Percentiles rank a stretch among this genome's conserved stretches.
phyloP scores from a whole-genome alignment of 2,329 filamentous ascomycete species.

The Monosporascus sp. region DNA sequence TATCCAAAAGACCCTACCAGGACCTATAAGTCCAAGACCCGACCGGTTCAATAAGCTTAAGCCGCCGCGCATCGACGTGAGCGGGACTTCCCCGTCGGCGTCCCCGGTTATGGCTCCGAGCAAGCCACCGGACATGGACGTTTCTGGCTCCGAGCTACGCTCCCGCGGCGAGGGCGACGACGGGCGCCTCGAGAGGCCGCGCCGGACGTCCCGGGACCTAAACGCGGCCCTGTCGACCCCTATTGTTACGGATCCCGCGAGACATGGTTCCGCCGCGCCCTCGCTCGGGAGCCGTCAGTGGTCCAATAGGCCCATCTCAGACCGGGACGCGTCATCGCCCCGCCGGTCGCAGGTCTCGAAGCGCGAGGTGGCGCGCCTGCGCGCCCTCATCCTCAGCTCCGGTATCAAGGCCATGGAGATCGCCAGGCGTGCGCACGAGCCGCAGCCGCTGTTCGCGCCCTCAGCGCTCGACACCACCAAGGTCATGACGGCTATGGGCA shows the following conservation, averaged over 20 bases:
- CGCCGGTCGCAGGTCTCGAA: slow-evolving; percentile 47
- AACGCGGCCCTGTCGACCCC: slow-evolving; percentile 28
- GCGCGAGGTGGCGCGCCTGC: slow-evolving; percentile 75
- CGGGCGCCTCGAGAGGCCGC: slow-evolving; percentile 20
- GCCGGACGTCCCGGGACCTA: slow-evolving; percentile 30
- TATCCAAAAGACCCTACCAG: slow-evolving; percentile 15
- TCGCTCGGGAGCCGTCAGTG: slow-evolving; percentile 33
- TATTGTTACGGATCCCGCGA: not conserved
- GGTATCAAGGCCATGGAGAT: slow-evolving; percentile 90
- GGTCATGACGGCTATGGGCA: not conserved
- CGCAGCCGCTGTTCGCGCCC: slow-evolving; percentile 31
- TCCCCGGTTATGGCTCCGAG: slow-evolving; percentile 22
- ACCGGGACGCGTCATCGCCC: slow-evolving; percentile 32
- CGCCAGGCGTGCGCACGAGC: slow-evolving; percentile 54
- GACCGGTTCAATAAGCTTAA: slow-evolving; percentile 44
- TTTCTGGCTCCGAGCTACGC: slow-evolving; percentile 34
- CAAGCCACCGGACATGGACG: slow-evolving; percentile 26
- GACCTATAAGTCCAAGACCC: slow-evolving; percentile 35
- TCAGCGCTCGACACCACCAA: slow-evolving; percentile 1
- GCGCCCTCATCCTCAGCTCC: slow-evolving; percentile 70
- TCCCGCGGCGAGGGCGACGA: slow-evolving; percentile 19
- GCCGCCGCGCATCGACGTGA: slow-evolving; percentile 43
- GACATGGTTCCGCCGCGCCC: slow-evolving; percentile 4
- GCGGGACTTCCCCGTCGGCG: slow-evolving; percentile 34
- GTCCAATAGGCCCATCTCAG: slow-evolving; percentile 51